Evolutionary conservation across 2,329 filamentous ascomycete species (phyloP), one percentile per base, ranked within the genome.

Genomic region (Pyrenophora teres): DNA sequence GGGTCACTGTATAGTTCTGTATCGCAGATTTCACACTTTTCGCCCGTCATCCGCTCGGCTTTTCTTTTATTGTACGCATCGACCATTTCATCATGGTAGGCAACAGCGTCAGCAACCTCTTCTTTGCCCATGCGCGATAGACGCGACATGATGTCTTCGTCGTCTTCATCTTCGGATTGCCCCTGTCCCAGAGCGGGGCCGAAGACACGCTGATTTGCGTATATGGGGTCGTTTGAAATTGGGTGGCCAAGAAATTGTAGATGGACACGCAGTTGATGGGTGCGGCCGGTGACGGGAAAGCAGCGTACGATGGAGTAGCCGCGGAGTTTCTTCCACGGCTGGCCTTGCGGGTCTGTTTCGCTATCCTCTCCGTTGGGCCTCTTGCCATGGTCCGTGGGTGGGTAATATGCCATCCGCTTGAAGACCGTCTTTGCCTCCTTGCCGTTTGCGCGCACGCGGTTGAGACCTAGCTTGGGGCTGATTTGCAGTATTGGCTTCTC

Each of bases 221-320:
- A 99, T 64, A 99, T 97, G 6, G 94, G 94, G 69, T 99, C 94
- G 72, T 99, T 99, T 59, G 91, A 87, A 63, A 99, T 97, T 1
- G 94, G 94, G 69, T 97, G 89, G 1, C 94, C 94, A 3, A 99
- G 80, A 72, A 90, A 96, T 70, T 99, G 94, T 13, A 99, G 81
- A 68, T 99, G 94, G 15, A 99, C 94, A 30, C 94, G 86, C 41
- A 99, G 83, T 73, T 99, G 94, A 69, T 99, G 94, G 10, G 94
- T 99, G 43, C 94, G 85, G 0, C 94, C 94, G 0, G 94, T 99
- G 23, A 97, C 84, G 0, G 94, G 94, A 50, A 96, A 83, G 71
- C 94, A 97, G 62, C 94, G 88, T 13, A 99, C 92, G 59, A 99
- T 91, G 23, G 92, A 96, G 75, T 97, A 97, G 31, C 92, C 92